Evolutionary conservation across 1,284 basidiomycete genomes (phyloP).

Genomic region (Tilletiopsis washingtonensis): DNA sequence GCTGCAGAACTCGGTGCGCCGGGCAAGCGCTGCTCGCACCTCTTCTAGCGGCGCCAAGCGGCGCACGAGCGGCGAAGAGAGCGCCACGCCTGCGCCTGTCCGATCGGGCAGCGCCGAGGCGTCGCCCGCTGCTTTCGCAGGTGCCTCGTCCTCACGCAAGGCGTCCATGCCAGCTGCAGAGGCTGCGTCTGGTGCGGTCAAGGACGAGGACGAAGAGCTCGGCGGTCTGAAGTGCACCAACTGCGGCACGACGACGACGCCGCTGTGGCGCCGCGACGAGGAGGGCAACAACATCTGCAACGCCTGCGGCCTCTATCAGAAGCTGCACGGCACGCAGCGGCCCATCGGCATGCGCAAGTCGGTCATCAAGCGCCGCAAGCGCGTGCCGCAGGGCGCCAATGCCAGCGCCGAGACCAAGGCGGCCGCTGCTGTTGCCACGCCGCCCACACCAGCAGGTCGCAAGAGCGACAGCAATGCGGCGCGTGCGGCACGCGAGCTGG

Average conservation of each 20-base stretch:
- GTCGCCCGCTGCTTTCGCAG: too few species aligned
- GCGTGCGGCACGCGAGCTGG: neutral
- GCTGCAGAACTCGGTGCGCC: conserved; percentile 17
- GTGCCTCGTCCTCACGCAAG: neutral
- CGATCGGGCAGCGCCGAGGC: neutral
- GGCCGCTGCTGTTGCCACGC: too few species aligned
- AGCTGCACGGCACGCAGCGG: conserved; percentile 90
- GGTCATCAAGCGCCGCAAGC: conserved; percentile 94
- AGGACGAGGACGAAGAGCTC: conserved; percentile 12
- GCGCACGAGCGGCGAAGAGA: neutral
- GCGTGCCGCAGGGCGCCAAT: conserved; percentile 62
- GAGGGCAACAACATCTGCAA: conserved; percentile 87
- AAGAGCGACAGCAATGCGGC: too few species aligned
- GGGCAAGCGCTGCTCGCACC: too few species aligned
- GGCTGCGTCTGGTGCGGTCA: neutral
- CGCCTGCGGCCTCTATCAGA: conserved; percentile 85
- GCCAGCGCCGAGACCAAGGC: neutral
- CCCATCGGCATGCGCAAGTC: conserved; percentile 98
- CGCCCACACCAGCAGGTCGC: too few species aligned
- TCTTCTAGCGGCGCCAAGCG: conserved; percentile 16
- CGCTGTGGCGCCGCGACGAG: conserved; percentile 83
- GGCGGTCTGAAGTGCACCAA: conserved; percentile 61
- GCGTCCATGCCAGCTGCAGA: neutral
- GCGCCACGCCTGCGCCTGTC: neutral
- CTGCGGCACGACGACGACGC: conserved; percentile 78